Conservation (phyloP, 2,329 filamentous ascomycete genomes). For the Botrytis paeoniae region DNA sequence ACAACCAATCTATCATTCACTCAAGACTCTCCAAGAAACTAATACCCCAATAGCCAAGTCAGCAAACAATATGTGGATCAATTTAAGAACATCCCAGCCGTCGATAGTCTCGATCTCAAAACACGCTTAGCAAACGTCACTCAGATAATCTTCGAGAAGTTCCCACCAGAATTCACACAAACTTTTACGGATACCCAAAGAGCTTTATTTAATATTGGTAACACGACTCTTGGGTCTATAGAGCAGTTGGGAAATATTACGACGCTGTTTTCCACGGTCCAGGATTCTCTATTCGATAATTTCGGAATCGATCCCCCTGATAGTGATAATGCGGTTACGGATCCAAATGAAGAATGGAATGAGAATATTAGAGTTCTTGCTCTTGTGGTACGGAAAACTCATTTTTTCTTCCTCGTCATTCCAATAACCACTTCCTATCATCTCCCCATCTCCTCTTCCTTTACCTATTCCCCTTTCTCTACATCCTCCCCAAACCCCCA, state of each 20-base stretch:
- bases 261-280: constrained; percentile 20
- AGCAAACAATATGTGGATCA: constrained; percentile 1
- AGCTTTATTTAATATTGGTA: neutral
- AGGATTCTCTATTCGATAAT: constrained; percentile 29
- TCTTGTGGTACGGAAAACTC: constrained; percentile 23
- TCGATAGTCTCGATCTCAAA: constrained; percentile 6
- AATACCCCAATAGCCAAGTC: neutral
- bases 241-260: constrained; percentile 4
- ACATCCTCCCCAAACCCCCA: no score
- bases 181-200: neutral
- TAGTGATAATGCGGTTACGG: neutral
- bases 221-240: neutral
- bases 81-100: neutral
- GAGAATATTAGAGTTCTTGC: constrained; percentile 25
- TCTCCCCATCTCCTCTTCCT: neutral
- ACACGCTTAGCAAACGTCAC: constrained; percentile 17
- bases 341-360: constrained; percentile 25
- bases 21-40: neutral
- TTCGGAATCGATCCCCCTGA: constrained; percentile 20
- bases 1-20: accelerated
- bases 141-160: constrained; percentile 20
- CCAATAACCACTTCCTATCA: neutral
- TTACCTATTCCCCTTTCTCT: no score
- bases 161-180: constrained; percentile 20
- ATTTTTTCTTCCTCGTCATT: neutral